A percentile compares a stretch with the other conserved stretches of the same genome.
phyloP scores from a whole-genome alignment of 148 eudicot species.

The Polygonum maritimum region DNA sequence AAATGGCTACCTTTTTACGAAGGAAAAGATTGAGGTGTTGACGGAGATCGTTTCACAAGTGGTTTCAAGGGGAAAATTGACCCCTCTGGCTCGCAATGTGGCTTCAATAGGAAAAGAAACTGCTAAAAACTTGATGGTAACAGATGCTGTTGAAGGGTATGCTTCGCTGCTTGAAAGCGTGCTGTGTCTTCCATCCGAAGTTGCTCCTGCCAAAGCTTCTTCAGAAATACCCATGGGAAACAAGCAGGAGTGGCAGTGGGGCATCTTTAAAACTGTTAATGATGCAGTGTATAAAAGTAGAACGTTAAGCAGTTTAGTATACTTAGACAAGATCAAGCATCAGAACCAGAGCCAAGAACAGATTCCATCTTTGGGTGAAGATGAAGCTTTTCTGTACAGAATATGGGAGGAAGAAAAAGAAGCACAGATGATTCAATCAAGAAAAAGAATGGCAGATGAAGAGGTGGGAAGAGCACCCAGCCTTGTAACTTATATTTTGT shows the following conservation, averaged over 20 bases:
- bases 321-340: slow-evolving; percentile 36
- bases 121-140: slow-evolving; percentile 61
- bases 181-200: slow-evolving; percentile 77
- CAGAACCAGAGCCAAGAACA: slow-evolving; percentile 23
- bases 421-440: slow-evolving; percentile 28
- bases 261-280: slow-evolving; percentile 37
- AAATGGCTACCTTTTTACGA: slow-evolving; percentile 75
- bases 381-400: slow-evolving; percentile 41
- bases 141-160: slow-evolving; percentile 71
- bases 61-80: slow-evolving; percentile 51
- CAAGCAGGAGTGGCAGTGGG: slow-evolving; percentile 74
- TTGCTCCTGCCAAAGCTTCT: slow-evolving; percentile 45
- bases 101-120: slow-evolving; percentile 65
- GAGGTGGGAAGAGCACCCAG: slow-evolving; percentile 37
- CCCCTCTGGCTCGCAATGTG: slow-evolving; percentile 51
- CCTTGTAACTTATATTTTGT: neutral
- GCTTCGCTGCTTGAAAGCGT: slow-evolving; percentile 53
- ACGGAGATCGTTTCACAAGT: slow-evolving; percentile 38
- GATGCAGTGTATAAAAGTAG: slow-evolving; percentile 20
- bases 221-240: slow-evolving; percentile 38
- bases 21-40: slow-evolving; percentile 48
- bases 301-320: slow-evolving; percentile 24
- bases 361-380: slow-evolving; percentile 18
- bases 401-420: slow-evolving; percentile 79
- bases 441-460: slow-evolving; percentile 76